Base-by-base conservation (phyloP, 1,139 yeast genomes). In the Taiozyma onychis region DNA sequence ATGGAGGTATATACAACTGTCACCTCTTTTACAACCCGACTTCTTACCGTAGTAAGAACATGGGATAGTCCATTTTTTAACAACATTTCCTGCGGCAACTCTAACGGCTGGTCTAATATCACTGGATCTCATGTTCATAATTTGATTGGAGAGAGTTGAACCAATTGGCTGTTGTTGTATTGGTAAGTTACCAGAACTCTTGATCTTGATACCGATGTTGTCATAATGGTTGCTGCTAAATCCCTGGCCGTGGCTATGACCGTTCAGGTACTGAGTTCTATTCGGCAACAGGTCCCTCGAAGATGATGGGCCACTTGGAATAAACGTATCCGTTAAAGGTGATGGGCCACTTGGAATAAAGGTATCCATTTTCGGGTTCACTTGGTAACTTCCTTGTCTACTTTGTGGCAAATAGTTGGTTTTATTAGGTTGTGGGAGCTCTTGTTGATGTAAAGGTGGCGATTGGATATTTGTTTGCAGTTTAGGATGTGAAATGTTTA, bases 21-120 rank as follows among this genome's bases (percentile, higher is more conserved):
- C 47, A 2, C 48, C 55, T 11, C 39, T 30, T 10, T 37, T 16
- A 43, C 52, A 49, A 26, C 30, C 26, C 6, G 7, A 4, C 14
- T 43, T 27, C 7, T 11, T 18, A 2, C 14, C 7, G 21, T 21
- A 48, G 22, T 21, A 52, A 10, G 22, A 37, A 30, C 55, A 52
- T 3, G 27, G 22, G 9, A 21, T 37, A 4, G 41, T 37, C 41
- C 41, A 37, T 18, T 18, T 37, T 5, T 18, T 8, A 8, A 37
- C 41, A 8, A 37, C 10, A 9, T 4, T 21, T 21, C 24, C 26
- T 21, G 16, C 9, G 2, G 28, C 32, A 22, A 13, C 21, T 18
- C 43, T 30, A 24, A 52, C 54, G n/a, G 14, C 26, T 7, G 39
- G 41, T 44, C 54, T 50, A 6, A 43, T 30, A 41, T 52, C 54